Conservation (phyloP, 2,329 filamentous ascomycete genomes). For the Akanthomyces muscarius region DNA sequence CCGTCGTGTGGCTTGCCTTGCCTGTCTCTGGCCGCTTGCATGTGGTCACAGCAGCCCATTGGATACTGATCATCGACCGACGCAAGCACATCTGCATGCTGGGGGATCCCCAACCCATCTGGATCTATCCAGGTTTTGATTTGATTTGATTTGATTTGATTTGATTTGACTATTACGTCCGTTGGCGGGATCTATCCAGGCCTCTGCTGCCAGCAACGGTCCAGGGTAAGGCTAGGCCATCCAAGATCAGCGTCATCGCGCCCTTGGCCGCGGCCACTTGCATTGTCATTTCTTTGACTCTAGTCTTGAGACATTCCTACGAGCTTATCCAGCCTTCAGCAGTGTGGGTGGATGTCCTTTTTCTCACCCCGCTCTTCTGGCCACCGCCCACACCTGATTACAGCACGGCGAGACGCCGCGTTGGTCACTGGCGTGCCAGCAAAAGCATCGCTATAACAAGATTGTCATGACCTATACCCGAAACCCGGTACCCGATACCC, state of each 20-base stretch:
- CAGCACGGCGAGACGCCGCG: no score
- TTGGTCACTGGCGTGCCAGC: not conserved
- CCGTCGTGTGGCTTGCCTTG: constrained; percentile 6
- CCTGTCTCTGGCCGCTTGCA: not conserved
- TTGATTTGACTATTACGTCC: no score
- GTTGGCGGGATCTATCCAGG: no score
- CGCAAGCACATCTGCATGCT: constrained; percentile 8
- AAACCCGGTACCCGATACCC: not conserved
- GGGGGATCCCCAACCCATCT: constrained; percentile 5
- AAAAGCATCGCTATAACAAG: not conserved
- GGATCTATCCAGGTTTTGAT: no score
- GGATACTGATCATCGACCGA: not conserved
- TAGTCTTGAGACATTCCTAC: not conserved
- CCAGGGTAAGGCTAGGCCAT: constrained; percentile 5
- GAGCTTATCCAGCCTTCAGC: not conserved
- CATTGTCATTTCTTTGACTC: not conserved
- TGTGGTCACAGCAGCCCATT: not conserved
- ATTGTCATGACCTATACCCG: not conserved
- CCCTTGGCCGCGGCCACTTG: not conserved
- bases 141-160: no score
- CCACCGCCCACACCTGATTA: not conserved
- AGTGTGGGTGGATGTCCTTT: not conserved
- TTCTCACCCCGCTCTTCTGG: not conserved
- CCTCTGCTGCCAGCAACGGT: constrained; percentile 4
- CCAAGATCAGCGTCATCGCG: not conserved